Percentiles rank a stretch among this genome's conserved stretches.
Evolutionary conservation across 768 basidiomycete species (phyloP).

Genomic region (Podaxis pistillaris): DNA sequence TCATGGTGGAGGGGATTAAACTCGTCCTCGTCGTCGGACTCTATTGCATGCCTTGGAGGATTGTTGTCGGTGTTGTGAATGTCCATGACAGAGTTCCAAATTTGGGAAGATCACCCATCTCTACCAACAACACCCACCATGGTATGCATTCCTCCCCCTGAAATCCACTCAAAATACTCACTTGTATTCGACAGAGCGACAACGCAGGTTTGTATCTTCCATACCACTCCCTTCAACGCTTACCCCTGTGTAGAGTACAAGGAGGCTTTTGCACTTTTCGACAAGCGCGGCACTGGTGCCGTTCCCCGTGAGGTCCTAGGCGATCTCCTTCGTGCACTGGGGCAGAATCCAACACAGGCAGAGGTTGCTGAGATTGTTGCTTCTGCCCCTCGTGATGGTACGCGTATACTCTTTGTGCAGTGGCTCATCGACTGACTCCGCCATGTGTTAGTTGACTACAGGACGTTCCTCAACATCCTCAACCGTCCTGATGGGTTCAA

Average conservation of each 20-base stretch:
- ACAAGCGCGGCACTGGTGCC: conserved; percentile 91
- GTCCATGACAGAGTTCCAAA: conserved; percentile 10
- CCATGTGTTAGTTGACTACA: conserved; percentile 74
- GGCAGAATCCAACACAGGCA: conserved; percentile 99
- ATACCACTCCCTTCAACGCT: background rate
- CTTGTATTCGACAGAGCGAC: conserved; percentile 16
- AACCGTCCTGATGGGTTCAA: conserved; percentile 97
- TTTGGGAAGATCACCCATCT: conserved; percentile 9
- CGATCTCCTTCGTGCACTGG: conserved; percentile 89
- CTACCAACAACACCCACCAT: conserved; percentile 24
- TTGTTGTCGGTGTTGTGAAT: conserved; percentile 42
- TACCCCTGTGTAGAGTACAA: conserved; percentile 72
- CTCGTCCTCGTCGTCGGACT: conserved; percentile 72
- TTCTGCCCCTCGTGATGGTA: conserved; percentile 75
- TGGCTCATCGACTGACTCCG: conserved; percentile 2
- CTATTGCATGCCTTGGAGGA: conserved; percentile 60
- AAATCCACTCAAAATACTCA: background rate
- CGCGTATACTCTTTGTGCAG: conserved; percentile 14
- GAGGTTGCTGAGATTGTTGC: conserved; percentile 85
- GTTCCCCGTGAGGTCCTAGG: conserved; percentile 88
- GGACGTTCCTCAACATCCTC: conserved; percentile 85
- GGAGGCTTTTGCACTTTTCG: conserved; percentile 97
- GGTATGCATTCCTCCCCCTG: conserved; percentile 21
- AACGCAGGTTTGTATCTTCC: conserved; percentile 21
- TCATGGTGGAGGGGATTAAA: conserved; percentile 38